Percentiles rank a stretch among this genome's conserved stretches.
phyloP scores from a whole-genome alignment of 1,284 basidiomycete genomes.

The Coriolopsis trogii region DNA sequence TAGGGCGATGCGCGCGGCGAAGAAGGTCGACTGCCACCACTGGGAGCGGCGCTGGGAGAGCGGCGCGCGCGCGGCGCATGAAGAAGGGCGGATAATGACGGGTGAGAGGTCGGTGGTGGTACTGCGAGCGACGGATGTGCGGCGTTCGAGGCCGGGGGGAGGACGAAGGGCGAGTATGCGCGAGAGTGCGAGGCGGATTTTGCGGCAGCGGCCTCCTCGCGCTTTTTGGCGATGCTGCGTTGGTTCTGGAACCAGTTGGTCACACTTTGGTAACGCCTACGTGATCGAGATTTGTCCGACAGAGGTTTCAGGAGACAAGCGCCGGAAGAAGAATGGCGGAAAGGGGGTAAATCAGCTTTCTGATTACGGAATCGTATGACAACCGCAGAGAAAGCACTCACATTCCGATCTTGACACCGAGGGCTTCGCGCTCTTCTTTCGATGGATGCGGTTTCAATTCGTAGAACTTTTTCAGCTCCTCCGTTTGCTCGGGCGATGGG shows the following conservation, averaged over 20 bases:
- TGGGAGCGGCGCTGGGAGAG: slow-evolving; percentile 33
- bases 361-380: slow-evolving; percentile 19
- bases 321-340: slow-evolving; percentile 14
- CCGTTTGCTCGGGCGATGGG: slow-evolving; percentile 63
- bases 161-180: slow-evolving; percentile 47
- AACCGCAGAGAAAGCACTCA: slow-evolving; percentile 41
- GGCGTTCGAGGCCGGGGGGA: slow-evolving; percentile 33
- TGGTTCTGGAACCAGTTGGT: slow-evolving; percentile 87
- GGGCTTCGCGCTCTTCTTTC: slow-evolving; percentile 61
- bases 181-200: slow-evolving; percentile 29
- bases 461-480: slow-evolving; percentile 68
- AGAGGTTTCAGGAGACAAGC: slow-evolving; percentile 6
- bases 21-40: slow-evolving; percentile 29
- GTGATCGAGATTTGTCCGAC: slow-evolving; percentile 24
- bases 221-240: slow-evolving; percentile 72
- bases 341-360: slow-evolving; percentile 22
- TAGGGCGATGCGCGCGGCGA: slow-evolving; percentile 40
- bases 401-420: slow-evolving; percentile 74
- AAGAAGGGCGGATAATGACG: slow-evolving; percentile 26
- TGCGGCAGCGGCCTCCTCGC: slow-evolving; percentile 39
- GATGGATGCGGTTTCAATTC: slow-evolving; percentile 64
- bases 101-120: slow-evolving; percentile 33
- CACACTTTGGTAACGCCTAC: slow-evolving; percentile 74
- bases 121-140: slow-evolving; percentile 34
- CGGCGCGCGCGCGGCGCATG: slow-evolving; percentile 25